Conservation (phyloP, 495 filamentous ascomycete species). For the Aspergillus baeticus region DNA sequence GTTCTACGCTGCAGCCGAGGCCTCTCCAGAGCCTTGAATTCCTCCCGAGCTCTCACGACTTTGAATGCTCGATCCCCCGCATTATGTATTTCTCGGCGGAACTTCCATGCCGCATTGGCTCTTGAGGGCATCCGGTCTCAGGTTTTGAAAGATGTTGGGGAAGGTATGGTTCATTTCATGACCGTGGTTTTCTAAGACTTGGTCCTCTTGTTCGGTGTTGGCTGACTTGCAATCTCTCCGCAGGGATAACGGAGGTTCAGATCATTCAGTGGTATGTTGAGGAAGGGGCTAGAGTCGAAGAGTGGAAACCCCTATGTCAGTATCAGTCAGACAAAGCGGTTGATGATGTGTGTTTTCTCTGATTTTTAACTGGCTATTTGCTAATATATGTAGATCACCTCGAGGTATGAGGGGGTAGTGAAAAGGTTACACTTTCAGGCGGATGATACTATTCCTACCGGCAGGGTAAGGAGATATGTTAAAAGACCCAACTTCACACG, state of each 20-base stretch:
- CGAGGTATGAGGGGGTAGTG: slow-evolving; percentile 89
- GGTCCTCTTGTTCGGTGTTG: too few relatives aligned
- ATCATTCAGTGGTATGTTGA: slow-evolving; percentile 99
- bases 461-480: slow-evolving; percentile 49
- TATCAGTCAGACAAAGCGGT: slow-evolving; percentile 98
- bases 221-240: slow-evolving; percentile 10
- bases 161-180: slow-evolving; percentile 65
- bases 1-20: slow-evolving; percentile 30
- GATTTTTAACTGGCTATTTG: slow-evolving; percentile 11
- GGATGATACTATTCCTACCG: slow-evolving; percentile 93
- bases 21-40: slow-evolving; percentile 26
- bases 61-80: slow-evolving; percentile 25
- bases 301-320: slow-evolving; percentile 97
- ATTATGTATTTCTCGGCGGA: slow-evolving; percentile 28
- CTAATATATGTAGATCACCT: slow-evolving; percentile 67
- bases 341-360: slow-evolving; percentile 63
- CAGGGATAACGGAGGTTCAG: slow-evolving; percentile 96
- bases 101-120: slow-evolving; percentile 61
- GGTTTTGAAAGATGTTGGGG: slow-evolving; percentile 91
- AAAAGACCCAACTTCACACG: slow-evolving; percentile 5
- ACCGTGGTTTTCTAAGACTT: too few relatives aligned
- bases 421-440: slow-evolving; percentile 95
- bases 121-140: slow-evolving; percentile 76
- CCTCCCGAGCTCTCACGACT: slow-evolving; percentile 27
- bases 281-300: slow-evolving; percentile 91